Conservation (phyloP, 2,329 filamentous ascomycete species). For the Aspergillus fischeri region DNA sequence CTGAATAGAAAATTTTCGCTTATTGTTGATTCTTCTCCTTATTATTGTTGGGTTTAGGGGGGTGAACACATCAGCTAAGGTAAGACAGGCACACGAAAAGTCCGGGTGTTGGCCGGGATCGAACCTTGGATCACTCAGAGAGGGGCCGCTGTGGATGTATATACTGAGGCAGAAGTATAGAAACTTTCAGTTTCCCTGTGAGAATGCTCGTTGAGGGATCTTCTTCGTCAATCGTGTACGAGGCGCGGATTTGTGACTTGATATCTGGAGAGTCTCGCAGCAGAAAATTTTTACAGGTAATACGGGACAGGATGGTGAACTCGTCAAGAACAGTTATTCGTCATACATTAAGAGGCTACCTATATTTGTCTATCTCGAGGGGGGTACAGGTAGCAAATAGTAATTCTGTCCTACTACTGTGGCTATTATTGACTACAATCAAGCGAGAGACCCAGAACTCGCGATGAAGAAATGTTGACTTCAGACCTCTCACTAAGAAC, state of each 20-base stretch:
- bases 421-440: no score
- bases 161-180: no score
- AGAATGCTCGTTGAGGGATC: neutral
- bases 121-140: neutral
- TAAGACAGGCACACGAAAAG: neutral
- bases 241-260: no score
- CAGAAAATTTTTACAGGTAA: no score
- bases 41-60: neutral
- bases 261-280: no score
- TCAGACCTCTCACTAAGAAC: neutral
- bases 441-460: neutral
- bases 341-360: no score
- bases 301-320: no score
- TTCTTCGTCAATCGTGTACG: neutral
- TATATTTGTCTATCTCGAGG: no score
- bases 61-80: neutral
- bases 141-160: neutral
- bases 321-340: no score
- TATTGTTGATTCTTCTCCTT: neutral
- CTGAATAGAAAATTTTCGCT: neutral
- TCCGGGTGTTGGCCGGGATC: neutral
- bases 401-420: no score
- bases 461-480: neutral
- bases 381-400: no score
- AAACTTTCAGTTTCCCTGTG: neutral